phyloP scores from a whole-genome alignment of 1,139 yeast genomes.

The Casaregolazyma lundiana region DNA sequence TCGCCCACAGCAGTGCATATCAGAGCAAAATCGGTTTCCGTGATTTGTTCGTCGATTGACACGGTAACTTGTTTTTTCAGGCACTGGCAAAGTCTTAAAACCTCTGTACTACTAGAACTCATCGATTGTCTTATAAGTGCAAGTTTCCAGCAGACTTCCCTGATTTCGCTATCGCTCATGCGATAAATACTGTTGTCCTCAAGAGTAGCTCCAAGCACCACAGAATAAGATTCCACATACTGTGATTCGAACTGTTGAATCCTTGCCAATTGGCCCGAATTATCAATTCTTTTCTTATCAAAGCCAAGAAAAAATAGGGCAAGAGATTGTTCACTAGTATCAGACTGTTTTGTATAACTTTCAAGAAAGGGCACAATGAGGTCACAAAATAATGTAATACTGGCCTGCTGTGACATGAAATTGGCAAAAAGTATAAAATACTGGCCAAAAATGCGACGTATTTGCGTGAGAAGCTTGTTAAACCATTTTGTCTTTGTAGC shows the following conservation, averaged over 20 bases:
- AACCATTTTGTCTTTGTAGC: constrained; percentile 22
- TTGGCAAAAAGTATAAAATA: constrained; percentile 36
- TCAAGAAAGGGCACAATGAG: background rate
- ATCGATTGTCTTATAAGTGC: background rate
- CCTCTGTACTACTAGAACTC: background rate
- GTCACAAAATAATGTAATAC: background rate
- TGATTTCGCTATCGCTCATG: too few species aligned
- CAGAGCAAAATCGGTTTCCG: background rate
- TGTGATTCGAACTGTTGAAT: too few species aligned
- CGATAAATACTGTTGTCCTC: too few species aligned
- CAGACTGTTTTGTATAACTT: background rate
- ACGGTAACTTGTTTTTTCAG: background rate
- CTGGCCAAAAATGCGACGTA: constrained; percentile 11
- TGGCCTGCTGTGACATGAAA: constrained; percentile 28
- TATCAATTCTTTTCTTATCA: background rate
- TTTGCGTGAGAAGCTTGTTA: constrained; percentile 15
- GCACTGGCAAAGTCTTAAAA: background rate
- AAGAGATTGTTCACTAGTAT: background rate
- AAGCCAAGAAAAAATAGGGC: background rate
- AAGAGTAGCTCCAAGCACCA: too few species aligned
- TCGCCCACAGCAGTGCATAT: background rate
- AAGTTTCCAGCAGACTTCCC: background rate
- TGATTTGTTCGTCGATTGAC: background rate
- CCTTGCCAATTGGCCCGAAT: too few species aligned
- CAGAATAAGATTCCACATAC: too few species aligned